phyloP scores from a whole-genome alignment of 148 eudicot genomes.

The Hydrangea macrophylla region DNA sequence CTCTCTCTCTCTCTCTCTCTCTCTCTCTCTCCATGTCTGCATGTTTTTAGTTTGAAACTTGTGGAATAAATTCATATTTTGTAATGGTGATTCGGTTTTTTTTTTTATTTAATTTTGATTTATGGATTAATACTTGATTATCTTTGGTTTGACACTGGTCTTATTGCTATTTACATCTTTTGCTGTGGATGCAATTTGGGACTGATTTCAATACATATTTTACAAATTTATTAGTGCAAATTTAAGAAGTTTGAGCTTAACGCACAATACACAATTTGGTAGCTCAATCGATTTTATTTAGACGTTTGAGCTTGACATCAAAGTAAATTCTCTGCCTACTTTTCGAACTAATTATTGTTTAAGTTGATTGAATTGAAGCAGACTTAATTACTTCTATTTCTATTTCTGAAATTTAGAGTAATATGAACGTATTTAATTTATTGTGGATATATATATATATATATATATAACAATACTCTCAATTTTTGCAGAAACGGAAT shows the following conservation, averaged over 20 bases:
- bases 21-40: no score
- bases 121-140: not conserved
- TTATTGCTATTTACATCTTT: no score
- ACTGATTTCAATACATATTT: no score
- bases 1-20: no score
- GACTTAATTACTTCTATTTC: not conserved
- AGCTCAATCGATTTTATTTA: no score
- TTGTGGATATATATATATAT: not conserved
- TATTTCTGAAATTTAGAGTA: not conserved
- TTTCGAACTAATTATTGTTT: not conserved
- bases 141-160: no score
- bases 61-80: not conserved
- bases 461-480: no score
- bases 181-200: no score
- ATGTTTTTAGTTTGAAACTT: not conserved
- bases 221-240: no score
- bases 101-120: not conserved
- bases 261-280: no score
- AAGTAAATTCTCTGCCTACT: not conserved
- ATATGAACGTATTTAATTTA: not conserved
- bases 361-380: not conserved
- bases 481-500: conserved; percentile 63
- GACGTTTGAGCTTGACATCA: not conserved
- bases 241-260: no score
- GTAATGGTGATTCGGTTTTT: not conserved